Evolutionary conservation across 768 basidiomycete species (phyloP).

Genomic region (Pholiota microspora): DNA sequence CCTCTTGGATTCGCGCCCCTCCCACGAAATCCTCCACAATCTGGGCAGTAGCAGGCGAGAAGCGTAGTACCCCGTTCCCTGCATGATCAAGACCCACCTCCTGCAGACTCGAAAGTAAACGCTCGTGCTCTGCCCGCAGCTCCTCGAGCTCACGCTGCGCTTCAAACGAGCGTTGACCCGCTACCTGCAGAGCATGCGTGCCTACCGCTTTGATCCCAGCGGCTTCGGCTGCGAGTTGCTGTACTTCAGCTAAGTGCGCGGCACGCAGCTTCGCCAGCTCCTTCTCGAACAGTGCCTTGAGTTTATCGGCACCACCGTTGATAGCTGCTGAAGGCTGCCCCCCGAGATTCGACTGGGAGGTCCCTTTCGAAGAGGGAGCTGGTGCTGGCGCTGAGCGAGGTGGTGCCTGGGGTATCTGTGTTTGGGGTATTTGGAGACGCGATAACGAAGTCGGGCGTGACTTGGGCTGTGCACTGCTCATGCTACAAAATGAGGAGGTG

Average conservation of each 20-base stretch:
- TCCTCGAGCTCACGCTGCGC: background rate
- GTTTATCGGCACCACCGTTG: slow-evolving; percentile 16
- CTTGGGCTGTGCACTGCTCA: background rate
- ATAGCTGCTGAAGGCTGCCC: slow-evolving; percentile 10
- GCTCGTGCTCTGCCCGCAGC: slow-evolving; percentile 8
- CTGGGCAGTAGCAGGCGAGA: slow-evolving; percentile 7
- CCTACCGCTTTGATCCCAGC: background rate
- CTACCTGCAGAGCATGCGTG: background rate
- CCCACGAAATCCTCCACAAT: slow-evolving; percentile 14
- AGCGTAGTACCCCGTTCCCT: slow-evolving; percentile 3
- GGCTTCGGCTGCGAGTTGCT: slow-evolving; percentile 5
- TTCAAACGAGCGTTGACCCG: background rate
- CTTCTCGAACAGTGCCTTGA: slow-evolving; percentile 19
- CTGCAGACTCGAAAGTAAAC: slow-evolving; percentile 5
- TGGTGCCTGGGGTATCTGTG: background rate
- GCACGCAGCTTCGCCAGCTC: slow-evolving; percentile 11
- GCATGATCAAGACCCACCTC: slow-evolving; percentile 13
- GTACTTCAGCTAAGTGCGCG: slow-evolving; percentile 9
- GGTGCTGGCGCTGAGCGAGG: background rate
- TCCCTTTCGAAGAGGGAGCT: background rate
- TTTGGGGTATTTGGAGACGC: background rate
- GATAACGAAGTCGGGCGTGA: background rate
- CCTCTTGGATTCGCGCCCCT: background rate
- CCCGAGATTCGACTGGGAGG: too few species aligned
- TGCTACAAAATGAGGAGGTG: background rate